These are phyloP conservation scores for Globisporangium orthogonon DNA, from an alignment of 352 stramenopile species.

Conservation along the genomic window DNA sequence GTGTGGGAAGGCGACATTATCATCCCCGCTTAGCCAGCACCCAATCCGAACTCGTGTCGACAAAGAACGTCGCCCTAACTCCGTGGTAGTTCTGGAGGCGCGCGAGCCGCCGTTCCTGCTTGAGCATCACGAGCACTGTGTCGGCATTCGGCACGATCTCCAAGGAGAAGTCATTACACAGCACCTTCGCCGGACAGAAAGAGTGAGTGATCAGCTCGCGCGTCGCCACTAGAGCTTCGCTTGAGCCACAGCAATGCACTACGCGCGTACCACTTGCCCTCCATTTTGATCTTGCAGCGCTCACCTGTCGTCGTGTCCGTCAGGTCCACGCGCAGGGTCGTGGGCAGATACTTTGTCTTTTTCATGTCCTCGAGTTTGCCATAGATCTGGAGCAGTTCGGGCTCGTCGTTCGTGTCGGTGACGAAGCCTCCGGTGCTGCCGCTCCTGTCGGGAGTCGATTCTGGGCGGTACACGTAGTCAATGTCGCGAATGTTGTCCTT, in stretches of 20 bases:
- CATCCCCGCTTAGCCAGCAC: too few species aligned
- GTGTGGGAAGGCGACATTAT: too few species aligned
- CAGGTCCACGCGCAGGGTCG: constrained; percentile 2
- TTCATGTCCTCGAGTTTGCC: background rate
- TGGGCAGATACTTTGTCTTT: background rate
- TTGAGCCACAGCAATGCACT: constrained; percentile 1
- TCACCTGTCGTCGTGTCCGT: background rate
- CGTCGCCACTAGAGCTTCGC: background rate
- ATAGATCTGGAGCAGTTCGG: constrained; percentile 6
- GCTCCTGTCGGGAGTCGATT: background rate
- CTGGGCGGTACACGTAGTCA: background rate
- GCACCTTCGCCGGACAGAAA: background rate
- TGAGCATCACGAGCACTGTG: too few species aligned
- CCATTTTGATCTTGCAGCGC: constrained; percentile 1
- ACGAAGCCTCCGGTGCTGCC: too few species aligned
- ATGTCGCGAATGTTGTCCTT: background rate
- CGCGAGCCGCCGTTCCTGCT: too few species aligned
- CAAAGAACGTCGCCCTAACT: too few species aligned
- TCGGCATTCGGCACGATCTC: too few species aligned
- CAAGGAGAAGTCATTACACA: background rate
- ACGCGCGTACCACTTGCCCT: constrained; percentile 1
- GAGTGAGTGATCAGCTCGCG: background rate
- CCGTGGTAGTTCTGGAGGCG: too few species aligned
- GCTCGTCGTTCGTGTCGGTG: background rate
- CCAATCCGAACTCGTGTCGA: too few species aligned